phyloP scores from a whole-genome alignment of 768 basidiomycete genomes.

The Termitomyces sp. region DNA sequence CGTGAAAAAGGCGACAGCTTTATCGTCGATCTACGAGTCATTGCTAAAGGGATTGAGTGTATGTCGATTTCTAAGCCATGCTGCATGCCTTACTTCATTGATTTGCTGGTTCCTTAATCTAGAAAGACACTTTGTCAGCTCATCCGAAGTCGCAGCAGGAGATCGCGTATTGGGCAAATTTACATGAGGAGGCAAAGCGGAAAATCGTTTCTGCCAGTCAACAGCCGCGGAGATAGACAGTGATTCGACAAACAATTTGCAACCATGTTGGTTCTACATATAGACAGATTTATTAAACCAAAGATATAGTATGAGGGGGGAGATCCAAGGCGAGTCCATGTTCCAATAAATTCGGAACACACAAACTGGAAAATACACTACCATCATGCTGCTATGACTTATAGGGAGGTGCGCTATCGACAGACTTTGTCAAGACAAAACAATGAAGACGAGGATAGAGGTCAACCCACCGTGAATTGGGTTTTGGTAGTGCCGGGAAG shows the following conservation, averaged over 20 bases:
- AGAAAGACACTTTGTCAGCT: constrained; percentile 68
- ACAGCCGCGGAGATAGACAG: constrained; percentile 12
- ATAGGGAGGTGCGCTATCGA: constrained; percentile 12
- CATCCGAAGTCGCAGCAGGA: constrained; percentile 88
- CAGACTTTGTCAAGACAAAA: neutral
- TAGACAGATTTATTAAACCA: constrained; percentile 2
- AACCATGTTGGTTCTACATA: constrained; percentile 3
- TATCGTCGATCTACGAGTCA: constrained; percentile 70
- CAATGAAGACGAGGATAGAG: neutral
- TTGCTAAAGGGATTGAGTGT: constrained; percentile 77
- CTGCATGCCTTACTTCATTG: neutral
- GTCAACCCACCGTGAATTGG: constrained; percentile 26
- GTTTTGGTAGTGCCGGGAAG: constrained; percentile 53
- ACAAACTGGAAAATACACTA: neutral
- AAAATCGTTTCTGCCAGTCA: constrained; percentile 47
- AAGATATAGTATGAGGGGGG: neutral
- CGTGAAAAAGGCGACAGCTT: constrained; percentile 59
- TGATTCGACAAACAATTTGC: neutral
- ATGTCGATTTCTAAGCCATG: constrained; percentile 25
- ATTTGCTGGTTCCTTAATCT: constrained; percentile 4
- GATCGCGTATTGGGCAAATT: constrained; percentile 80
- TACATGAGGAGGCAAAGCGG: constrained; percentile 75
- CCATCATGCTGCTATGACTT: constrained; percentile 9
- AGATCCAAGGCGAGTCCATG: neutral
- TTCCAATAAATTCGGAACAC: neutral